Base-by-base conservation (phyloP, 2,329 filamentous ascomycete species). In the Thelonectria olida region DNA sequence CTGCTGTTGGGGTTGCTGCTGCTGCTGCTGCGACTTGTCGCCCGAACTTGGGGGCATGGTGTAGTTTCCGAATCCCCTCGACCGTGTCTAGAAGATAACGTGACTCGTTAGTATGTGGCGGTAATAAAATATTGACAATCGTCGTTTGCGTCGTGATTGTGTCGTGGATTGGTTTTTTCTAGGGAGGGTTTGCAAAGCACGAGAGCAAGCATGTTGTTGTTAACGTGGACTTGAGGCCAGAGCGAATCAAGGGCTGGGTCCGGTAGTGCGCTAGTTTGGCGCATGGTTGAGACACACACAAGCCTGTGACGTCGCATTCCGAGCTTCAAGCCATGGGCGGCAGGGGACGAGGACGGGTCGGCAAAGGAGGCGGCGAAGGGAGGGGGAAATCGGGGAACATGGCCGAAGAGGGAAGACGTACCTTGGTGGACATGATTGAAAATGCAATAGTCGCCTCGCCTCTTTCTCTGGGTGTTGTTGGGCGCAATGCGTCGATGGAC, bases 1-100 rank as follows among this genome's bases (percentile, higher is more conserved):
- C 39, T 59, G 71, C 70, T 79, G 78, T 52, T 74, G 66, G 58
- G 28, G 28, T 28, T 28, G 41, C 13, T 20, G 15, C 39, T 59
- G 71, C 70, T 79, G 78, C 53, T 74, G 66, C 60, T 70, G 51
- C 50, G 59, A 60, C 66, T 73, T 73, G 49, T 75, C 72, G 70
- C 62, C 70, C 38, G 74, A 69, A 57, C 68, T 68, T 49, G 74
- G 60, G 55, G 75, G 67, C 76, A 78, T 78, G 74, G 67, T 71
- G 71, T 78, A 75, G 67, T 72, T 76, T 45, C 76, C 67, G 64
- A 80, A 80, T 61, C 74, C 75, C 71, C 75, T 78, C 61, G 74
- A 67, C 67, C 76, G 75, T 62, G 74, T 67, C 79, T 81, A 66
- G 48, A 58, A 39, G 54, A 44, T 54, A 34, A 10, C 41, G 15